These are phyloP conservation scores for Irpex sp. DNA, from an alignment of 1,284 basidiomycete genomes.

Conservation along the genomic window DNA sequence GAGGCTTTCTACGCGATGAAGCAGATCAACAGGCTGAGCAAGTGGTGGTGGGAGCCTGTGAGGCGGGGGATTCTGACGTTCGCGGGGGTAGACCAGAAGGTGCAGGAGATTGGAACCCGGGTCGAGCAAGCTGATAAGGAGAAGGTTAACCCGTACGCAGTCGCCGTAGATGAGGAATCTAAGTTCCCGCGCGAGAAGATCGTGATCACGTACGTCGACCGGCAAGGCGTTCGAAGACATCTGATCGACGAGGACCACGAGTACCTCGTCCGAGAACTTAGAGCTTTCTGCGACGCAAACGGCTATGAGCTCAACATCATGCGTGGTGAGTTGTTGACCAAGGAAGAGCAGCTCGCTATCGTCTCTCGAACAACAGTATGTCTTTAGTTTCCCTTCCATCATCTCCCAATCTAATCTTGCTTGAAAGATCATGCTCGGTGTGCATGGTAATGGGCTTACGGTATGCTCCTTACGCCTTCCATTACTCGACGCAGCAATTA, in stretches of 20 bases:
- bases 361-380: constrained; percentile 64
- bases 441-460: constrained; percentile 81
- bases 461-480: constrained; percentile 13
- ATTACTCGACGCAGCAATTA: background rate
- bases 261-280: constrained; percentile 52
- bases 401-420: constrained; percentile 2
- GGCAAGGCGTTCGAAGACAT: constrained; percentile 57
- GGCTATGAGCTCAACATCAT: constrained; percentile 65
- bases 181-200: constrained; percentile 30
- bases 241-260: constrained; percentile 60
- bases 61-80: constrained; percentile 59
- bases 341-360: constrained; percentile 68
- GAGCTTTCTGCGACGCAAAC: constrained; percentile 49
- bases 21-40: constrained; percentile 28
- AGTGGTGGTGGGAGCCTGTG: constrained; percentile 71
- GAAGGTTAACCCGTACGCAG: constrained; percentile 9
- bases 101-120: constrained; percentile 24
- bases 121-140: constrained; percentile 16
- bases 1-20: constrained; percentile 57
- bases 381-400: background rate
- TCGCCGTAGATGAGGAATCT: constrained; percentile 8
- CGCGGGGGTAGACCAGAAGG: constrained; percentile 42
- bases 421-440: constrained; percentile 68
- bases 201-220: constrained; percentile 73
- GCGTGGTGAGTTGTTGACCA: constrained; percentile 61